A percentile compares a stretch with the other conserved stretches of the same genome.
Conservation (phyloP, 140 eudicot genomes). For the Ambrosia hybrid region DNA sequence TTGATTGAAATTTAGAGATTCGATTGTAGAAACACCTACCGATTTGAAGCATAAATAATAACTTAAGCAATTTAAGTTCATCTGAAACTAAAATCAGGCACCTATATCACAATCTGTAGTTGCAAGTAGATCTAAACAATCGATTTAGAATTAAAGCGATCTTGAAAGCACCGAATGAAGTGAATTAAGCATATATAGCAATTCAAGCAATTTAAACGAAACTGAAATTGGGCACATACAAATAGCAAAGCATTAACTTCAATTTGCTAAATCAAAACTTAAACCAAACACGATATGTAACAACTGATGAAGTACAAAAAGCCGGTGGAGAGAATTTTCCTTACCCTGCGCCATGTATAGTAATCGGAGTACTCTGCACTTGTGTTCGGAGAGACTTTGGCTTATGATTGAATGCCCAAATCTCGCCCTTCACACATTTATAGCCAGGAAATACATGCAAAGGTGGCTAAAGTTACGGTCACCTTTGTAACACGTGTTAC, state of each 20-base stretch:
- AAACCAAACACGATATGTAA: not conserved
- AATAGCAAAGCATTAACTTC: not conserved
- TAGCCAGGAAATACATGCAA: not conserved
- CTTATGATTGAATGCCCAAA: conserved; percentile 3
- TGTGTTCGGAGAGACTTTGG: not conserved
- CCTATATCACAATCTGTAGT: too few species aligned
- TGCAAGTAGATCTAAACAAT: too few species aligned
- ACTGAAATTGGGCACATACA: not conserved
- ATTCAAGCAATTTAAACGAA: not conserved
- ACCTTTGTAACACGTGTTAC: not conserved
- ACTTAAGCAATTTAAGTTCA: too few species aligned
- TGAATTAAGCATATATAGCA: not conserved
- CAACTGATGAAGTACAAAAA: not conserved
- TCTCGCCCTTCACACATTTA: not conserved
- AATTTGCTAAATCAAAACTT: not conserved
- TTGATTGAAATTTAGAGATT: too few species aligned
- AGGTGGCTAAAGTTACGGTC: not conserved
- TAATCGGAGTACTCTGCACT: not conserved
- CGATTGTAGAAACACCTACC: too few species aligned
- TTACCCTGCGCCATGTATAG: conserved; percentile 4
- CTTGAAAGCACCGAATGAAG: too few species aligned
- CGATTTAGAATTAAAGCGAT: too few species aligned
- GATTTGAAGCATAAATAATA: too few species aligned
- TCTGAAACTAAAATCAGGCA: too few species aligned
- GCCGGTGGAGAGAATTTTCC: not conserved